Conservation (phyloP, 1,284 basidiomycete genomes). For the Cutaneotrichosporon sp. region DNA sequence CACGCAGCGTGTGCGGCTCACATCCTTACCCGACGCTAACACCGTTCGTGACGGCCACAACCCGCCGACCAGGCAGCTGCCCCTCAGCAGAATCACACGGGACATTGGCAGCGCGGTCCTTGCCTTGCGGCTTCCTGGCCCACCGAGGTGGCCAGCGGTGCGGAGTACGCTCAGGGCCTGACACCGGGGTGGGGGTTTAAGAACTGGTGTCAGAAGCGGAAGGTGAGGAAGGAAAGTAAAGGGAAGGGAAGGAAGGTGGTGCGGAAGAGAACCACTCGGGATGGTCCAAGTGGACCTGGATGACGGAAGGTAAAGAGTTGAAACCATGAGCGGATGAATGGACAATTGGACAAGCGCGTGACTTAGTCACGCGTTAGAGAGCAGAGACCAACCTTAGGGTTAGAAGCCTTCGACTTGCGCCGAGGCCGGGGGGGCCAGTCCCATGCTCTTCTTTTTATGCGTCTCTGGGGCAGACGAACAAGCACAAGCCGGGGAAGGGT, state of each 20-base stretch:
- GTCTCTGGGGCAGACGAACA: conserved; percentile 17
- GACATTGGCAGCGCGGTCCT: conserved; percentile 20
- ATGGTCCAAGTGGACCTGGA: no score
- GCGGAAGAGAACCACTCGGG: no score
- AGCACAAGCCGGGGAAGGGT: conserved; percentile 5
- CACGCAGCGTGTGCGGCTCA: neutral
- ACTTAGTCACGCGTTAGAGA: neutral
- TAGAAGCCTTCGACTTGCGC: conserved; percentile 16
- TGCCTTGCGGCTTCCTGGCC: conserved; percentile 16
- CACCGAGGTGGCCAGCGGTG: conserved; percentile 16
- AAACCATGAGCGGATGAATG: no score
- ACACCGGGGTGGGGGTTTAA: conserved; percentile 19
- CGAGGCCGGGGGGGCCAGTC: conserved; percentile 10
- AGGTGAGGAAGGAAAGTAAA: neutral
- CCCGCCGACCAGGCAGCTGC: conserved; percentile 11
- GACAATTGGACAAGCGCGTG: no score
- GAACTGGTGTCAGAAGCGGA: conserved; percentile 18
- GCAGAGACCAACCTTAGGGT: conserved; percentile 19
- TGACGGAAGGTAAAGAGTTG: no score
- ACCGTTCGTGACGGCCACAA: conserved; percentile 7
- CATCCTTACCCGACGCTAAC: neutral
- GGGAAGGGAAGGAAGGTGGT: no score
- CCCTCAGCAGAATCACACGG: conserved; percentile 9
- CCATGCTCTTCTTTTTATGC: conserved; percentile 1
- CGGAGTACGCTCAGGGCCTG: conserved; percentile 22